Evolutionary conservation across 2,329 filamentous ascomycete genomes (phyloP), one percentile per base, ranked within the genome.

Genomic region (Stagonosporopsis cucurbitacearum): DNA sequence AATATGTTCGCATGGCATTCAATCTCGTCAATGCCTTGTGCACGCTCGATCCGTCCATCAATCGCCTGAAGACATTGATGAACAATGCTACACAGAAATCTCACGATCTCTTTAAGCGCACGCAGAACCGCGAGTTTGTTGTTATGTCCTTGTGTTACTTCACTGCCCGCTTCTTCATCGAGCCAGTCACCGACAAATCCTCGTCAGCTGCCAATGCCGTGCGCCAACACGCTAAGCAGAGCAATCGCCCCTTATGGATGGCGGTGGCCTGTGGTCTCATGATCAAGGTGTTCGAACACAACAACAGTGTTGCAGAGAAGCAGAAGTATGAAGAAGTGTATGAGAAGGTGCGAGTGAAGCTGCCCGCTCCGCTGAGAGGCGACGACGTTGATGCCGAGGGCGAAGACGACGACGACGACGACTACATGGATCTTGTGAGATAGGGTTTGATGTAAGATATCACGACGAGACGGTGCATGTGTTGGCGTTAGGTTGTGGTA

Each of bases 141-240:
- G 88, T 88, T 43, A 89, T 97, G 61, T 88, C 89, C 6, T 84
- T 97, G 56, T 92, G 88, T 64, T 88, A 95, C 62, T 96, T 97
- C 89, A 89, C 90, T 48, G 87, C 84, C 68, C 85, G 87, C 47
- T 89, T 96, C 68, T 97, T 93, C 74, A 88, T 88, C 41, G 89
- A 89, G 56, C 88, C 93, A 13, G 86, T 96, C 4, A 92, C 92
- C 45, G 77, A 79, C 33, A 80, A 82, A 62, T 77, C 85, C 2
- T 77, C 83, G 40, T 81, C 81, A 55, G 83, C 82, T 41, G 75
- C 64, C 42, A 59, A 54, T 54, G 77, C 63, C 43, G 74, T 59
- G 42, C 49, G 67, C 7, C 60, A 60, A 3, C 63, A 74, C 17
- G 66, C 67, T 7, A 72, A 67, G 15, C 51, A 62, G 9, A 60